These are phyloP conservation scores for Gentiana straminea DNA, from an alignment of 257 asterid species.

Conservation along the genomic window DNA sequence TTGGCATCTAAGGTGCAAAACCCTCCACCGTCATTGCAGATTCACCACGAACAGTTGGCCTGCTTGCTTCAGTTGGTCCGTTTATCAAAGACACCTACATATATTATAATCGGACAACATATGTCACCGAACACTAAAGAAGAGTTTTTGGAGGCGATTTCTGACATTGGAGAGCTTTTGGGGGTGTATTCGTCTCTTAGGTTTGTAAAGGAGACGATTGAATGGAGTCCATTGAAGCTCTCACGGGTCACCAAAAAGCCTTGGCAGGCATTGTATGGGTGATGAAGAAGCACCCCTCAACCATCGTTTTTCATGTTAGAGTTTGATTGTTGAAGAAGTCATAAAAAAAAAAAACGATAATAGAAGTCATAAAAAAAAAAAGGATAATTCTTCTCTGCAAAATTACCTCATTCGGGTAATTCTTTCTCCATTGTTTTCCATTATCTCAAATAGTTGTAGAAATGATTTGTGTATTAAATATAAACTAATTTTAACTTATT, in stretches of 20 bases:
- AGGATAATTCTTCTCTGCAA: too few species aligned
- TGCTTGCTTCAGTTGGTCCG: constrained; percentile 52
- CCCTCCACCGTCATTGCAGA: constrained; percentile 36
- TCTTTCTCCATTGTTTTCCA: too few species aligned
- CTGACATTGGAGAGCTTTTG: constrained; percentile 50
- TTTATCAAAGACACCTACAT: constrained; percentile 47
- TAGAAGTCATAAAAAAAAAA: too few species aligned
- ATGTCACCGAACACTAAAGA: constrained; percentile 7
- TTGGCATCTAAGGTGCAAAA: constrained; percentile 37
- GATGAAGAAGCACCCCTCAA: not conserved
- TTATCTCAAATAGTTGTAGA: too few species aligned
- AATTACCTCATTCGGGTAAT: too few species aligned
- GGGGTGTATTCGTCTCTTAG: constrained; percentile 47
- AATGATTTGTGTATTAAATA: too few species aligned
- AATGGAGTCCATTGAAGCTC: constrained; percentile 42
- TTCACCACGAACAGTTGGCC: constrained; percentile 55
- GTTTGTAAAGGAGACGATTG: constrained; percentile 47
- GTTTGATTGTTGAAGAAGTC: too few species aligned
- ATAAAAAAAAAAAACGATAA: too few species aligned
- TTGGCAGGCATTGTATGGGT: constrained; percentile 87
- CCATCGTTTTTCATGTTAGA: too few species aligned
- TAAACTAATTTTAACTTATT: too few species aligned
- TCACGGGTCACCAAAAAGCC: constrained; percentile 52
- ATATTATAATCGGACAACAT: constrained; percentile 42
- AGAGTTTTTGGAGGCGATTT: constrained; percentile 51